Evolutionary conservation across 768 basidiomycete species (phyloP), one percentile per base, ranked within the genome.

Genomic region (Pholiota microspora): DNA sequence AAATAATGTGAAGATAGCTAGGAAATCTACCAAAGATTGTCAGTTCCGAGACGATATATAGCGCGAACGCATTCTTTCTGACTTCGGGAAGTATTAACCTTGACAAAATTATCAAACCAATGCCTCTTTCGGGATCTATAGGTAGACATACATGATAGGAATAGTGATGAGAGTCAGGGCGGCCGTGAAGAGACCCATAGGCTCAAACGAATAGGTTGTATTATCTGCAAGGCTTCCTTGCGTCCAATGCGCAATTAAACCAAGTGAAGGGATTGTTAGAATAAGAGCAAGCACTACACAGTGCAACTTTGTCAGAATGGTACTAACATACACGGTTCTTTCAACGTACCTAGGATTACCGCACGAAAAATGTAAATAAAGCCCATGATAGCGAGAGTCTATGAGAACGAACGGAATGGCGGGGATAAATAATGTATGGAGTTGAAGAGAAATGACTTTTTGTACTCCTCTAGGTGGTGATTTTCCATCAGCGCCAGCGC

Each of bases 61-160:
- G 38, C 32, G 49, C 10, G 35, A 59, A 56, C 10, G 59, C 55
- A 35, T 59, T 56, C 21, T 60, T 60, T 45, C 59, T 51, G 38
- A 60, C 49, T 48, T 57, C 55, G 2, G 59, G 52, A 29, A 60
- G 42, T 10, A 51, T 13, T 32, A 57, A 35, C 53, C 59, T 60
- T n/a, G n/a, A 12, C 29, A 31, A 31, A 6, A 12, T 31, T 31
- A 31, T 31, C 29, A 12, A 31, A 6, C 29, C 6, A 15, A n/a
- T n/a, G n/a, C n/a, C n/a, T n/a, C n/a, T n/a, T n/a, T n/a, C n/a
- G n/a, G n/a, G n/a, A n/a, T n/a, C n/a, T n/a, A n/a, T 28, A 15
- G 4, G 7, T 10, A 8, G 2, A 50, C 53, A n/a, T 50, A 57
- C 59, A 60, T 52, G 15, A 50, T 38, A 10, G 59, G 59, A 3